Base-by-base conservation (phyloP, 2,329 filamentous ascomycete genomes). In the Diaporthe australafricana region DNA sequence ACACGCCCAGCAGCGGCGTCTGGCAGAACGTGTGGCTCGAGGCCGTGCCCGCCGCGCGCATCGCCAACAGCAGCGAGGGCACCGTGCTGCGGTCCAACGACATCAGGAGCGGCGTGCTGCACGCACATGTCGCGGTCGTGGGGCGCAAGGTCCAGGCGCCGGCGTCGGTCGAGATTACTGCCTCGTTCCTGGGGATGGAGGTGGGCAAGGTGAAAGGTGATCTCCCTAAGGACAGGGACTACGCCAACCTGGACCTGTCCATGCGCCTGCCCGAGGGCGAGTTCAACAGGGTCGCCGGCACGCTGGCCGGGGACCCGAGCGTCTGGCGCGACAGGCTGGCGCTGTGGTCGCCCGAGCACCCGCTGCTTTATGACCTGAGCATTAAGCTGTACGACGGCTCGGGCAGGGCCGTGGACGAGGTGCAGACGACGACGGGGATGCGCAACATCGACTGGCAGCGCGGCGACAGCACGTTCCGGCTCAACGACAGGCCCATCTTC, bases 351-450 rank as follows among this genome's bases (percentile, higher is more conserved):
- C 88, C 88, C 0, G 87, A 90, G 68, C 82, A 88, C 72, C 89
- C 89, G 0, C 83, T 83, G 1, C 84, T 91, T 1, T 91, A 91
- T 77, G 86, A 86, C 74, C 75, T 92, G 6, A 81, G 79, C 0
- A 83, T 93, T 38, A 84, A 85, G 1, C 81, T 93, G 0, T 85
- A 83, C 53, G 83, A 88, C 70, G 75, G 79, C 1, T 77, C 78
- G 0, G 81, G 79, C 1, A 77, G 78, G 5, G 75, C 84, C 0
- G 74, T 91, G 14, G 91, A 93, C 73, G 84, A 88, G 60, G 84
- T 92, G 2, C 81, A 85, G 38, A 92, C 89, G 0, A 88, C 87
- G 2, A 88, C 88, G 0, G 91, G 91, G 1, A 89, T 91, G 86
- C 86, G 89, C 22, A 88, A 84, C 14, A 82, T 91, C 9, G 82